phyloP scores from a whole-genome alignment of 352 stramenopile species.

The Phytopythium litorale region DNA sequence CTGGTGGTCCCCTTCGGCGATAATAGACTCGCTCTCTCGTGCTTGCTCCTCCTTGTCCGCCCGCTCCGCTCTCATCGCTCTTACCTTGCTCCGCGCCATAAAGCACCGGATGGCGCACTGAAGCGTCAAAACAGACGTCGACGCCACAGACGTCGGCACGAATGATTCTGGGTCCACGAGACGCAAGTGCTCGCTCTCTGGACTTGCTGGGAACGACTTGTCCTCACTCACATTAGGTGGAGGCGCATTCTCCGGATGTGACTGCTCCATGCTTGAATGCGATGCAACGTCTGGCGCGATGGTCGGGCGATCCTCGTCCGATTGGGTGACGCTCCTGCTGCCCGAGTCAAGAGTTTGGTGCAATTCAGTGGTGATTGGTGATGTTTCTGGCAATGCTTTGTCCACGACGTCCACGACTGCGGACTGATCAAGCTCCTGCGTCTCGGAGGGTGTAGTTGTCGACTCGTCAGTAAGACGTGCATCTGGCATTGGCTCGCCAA shows the following conservation, averaged over 20 bases:
- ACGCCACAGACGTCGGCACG: constrained; percentile 11
- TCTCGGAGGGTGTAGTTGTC: not conserved
- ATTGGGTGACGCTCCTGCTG: not conserved
- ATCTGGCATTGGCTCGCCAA: not conserved
- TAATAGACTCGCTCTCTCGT: not conserved
- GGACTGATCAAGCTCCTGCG: not conserved
- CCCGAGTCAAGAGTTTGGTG: not conserved
- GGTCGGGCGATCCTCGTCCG: not conserved
- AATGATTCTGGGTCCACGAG: not conserved
- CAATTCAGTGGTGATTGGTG: not conserved
- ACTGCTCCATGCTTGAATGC: not conserved
- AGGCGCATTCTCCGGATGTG: not conserved
- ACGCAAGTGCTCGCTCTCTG: not conserved
- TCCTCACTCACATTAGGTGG: not conserved
- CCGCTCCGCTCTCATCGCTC: not conserved
- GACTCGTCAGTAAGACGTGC: not conserved
- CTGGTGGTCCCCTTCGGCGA: not conserved
- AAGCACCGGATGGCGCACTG: constrained; percentile 39
- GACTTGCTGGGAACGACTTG: not conserved
- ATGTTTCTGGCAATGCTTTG: not conserved
- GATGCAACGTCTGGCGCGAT: not conserved
- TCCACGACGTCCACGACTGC: not conserved
- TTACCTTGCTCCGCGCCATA: constrained; percentile 14
- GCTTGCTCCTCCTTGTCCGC: not conserved
- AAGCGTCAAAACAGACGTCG: no score